phyloP scores from a whole-genome alignment of 1,284 basidiomycete species.

The Pisolithus thermaeus region DNA sequence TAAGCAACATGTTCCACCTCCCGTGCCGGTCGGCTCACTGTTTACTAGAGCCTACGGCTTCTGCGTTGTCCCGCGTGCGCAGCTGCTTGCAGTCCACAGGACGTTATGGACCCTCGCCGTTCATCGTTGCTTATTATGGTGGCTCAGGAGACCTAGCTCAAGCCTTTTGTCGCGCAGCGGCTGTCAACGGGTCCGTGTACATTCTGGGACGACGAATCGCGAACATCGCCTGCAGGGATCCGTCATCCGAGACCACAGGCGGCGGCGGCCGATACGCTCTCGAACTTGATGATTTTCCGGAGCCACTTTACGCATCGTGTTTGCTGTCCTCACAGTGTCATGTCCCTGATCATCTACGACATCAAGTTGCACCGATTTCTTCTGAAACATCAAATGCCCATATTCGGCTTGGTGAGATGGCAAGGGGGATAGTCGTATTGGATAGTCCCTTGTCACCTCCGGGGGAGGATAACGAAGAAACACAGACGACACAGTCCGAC shows the following conservation, averaged over 20 bases:
- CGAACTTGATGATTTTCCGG: slow-evolving; percentile 55
- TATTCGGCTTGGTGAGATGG: slow-evolving; percentile 30
- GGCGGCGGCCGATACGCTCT: slow-evolving; percentile 36
- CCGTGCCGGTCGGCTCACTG: slow-evolving; percentile 3
- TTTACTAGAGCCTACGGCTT: slow-evolving; percentile 53
- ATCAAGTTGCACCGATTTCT: slow-evolving; percentile 11
- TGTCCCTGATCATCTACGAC: slow-evolving; percentile 26
- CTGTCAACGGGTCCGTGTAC: slow-evolving; percentile 82
- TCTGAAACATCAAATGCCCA: slow-evolving; percentile 5
- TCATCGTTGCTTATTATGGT: slow-evolving; percentile 92
- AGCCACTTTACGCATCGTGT: slow-evolving; percentile 42
- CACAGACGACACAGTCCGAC: slow-evolving; percentile 18
- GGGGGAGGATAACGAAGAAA: slow-evolving; percentile 15
- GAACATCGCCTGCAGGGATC: slow-evolving; percentile 31
- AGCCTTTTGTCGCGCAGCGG: slow-evolving; percentile 86
- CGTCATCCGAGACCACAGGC: slow-evolving; percentile 11
- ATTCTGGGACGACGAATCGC: slow-evolving; percentile 65
- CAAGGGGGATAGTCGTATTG: slow-evolving; percentile 67
- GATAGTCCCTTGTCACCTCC: slow-evolving; percentile 37
- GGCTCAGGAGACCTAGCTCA: slow-evolving; percentile 90
- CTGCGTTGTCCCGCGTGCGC: slow-evolving; percentile 62
- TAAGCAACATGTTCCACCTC: slow-evolving; percentile 22
- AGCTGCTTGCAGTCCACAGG: slow-evolving; percentile 78
- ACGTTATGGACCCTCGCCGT: slow-evolving; percentile 86
- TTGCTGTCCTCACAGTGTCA: slow-evolving; percentile 39